Evolutionary conservation across 305 asterid species (phyloP).

Genomic region (Plantago coronopus): DNA sequence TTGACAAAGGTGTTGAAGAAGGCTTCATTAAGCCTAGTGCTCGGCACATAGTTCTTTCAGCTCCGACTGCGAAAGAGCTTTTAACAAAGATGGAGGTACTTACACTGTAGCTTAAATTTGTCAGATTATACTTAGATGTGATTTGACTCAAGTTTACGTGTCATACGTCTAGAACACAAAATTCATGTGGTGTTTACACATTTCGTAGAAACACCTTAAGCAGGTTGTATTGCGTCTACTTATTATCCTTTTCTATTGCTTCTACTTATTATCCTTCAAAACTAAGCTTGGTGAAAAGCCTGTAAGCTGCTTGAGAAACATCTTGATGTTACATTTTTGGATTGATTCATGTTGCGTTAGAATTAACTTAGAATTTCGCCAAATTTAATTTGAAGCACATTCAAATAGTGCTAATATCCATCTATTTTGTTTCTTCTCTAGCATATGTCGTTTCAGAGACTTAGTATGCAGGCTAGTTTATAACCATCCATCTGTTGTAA

Average conservation of each 20-base stretch:
- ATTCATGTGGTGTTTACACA: not conserved
- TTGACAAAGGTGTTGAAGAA: slow-evolving; percentile 94
- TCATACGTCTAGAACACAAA: not conserved
- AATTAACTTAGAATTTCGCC: too few relatives aligned
- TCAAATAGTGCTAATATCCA: not conserved
- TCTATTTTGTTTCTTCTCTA: not conserved
- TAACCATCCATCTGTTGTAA: not conserved
- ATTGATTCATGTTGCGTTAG: not conserved
- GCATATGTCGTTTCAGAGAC: not conserved
- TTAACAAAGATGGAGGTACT: slow-evolving; percentile 83
- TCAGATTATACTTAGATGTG: not conserved
- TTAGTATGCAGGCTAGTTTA: not conserved
- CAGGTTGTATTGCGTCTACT: too few relatives aligned
- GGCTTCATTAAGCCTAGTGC: slow-evolving; percentile 94
- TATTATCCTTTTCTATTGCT: too few relatives aligned
- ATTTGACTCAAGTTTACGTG: too few relatives aligned
- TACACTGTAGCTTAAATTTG: not conserved
- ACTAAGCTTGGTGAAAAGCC: too few relatives aligned
- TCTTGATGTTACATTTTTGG: not conserved
- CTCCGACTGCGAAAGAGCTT: slow-evolving; percentile 78
- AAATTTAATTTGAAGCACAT: not conserved
- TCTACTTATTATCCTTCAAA: too few relatives aligned
- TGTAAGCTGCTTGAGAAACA: too few relatives aligned
- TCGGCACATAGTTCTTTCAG: slow-evolving; percentile 80
- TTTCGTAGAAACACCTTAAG: too few relatives aligned